Conservation (phyloP, 1,284 basidiomycete species). For the Trichosporon sp. region DNA sequence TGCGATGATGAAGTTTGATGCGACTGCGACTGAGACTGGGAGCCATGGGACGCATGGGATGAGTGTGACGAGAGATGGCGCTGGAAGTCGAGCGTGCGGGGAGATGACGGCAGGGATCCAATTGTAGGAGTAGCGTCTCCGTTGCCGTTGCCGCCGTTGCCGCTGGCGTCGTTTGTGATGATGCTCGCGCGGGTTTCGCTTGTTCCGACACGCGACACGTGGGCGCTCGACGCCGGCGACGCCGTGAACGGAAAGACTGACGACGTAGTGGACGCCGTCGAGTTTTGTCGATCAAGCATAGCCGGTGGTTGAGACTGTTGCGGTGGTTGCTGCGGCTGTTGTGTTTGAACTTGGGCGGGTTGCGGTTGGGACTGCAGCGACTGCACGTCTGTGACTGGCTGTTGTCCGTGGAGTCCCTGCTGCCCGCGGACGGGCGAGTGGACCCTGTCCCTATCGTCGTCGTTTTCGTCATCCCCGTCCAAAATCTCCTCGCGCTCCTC, state of each 20-base stretch:
- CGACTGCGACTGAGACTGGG: neutral
- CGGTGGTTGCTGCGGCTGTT: neutral
- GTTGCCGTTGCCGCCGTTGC: slow-evolving; percentile 22
- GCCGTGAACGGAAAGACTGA: slow-evolving; percentile 41
- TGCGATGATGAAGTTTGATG: slow-evolving; percentile 10
- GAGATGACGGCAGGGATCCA: slow-evolving; percentile 40
- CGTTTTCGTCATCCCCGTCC: slow-evolving; percentile 27
- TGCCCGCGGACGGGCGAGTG: slow-evolving; percentile 10
- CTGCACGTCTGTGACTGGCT: neutral
- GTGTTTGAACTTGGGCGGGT: neutral
- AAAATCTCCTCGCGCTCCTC: slow-evolving; percentile 42
- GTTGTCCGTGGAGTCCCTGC: neutral
- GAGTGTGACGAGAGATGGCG: neutral
- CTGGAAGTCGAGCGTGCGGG: slow-evolving; percentile 35
- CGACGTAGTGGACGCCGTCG: slow-evolving; percentile 25
- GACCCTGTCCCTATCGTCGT: slow-evolving; percentile 15
- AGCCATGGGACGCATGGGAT: slow-evolving; percentile 8
- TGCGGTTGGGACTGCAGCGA: neutral
- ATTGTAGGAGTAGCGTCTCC: slow-evolving; percentile 26
- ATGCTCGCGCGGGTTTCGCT: slow-evolving; percentile 10
- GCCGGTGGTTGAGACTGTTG: neutral
- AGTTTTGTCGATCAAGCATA: slow-evolving; percentile 20
- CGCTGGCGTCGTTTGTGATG: slow-evolving; percentile 24
- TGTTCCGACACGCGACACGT: slow-evolving; percentile 8
- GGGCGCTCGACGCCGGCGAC: slow-evolving; percentile 37